Conservation (phyloP, 768 basidiomycete species). For the Omphalotus guepiniiformis region DNA sequence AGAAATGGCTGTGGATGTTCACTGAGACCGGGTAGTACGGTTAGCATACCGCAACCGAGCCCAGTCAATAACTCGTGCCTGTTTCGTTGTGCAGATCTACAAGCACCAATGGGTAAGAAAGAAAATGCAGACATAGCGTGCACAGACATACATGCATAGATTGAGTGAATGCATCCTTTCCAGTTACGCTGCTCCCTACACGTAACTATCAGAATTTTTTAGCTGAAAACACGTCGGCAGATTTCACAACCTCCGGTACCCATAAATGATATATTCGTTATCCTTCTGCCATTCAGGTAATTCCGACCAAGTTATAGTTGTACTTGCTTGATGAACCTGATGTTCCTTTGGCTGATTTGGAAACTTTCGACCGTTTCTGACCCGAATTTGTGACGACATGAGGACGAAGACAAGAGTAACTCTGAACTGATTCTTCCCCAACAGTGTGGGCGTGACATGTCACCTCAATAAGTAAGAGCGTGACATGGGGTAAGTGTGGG, state of each 20-base stretch:
- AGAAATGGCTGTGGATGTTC: slow-evolving; percentile 82
- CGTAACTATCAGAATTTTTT: not conserved
- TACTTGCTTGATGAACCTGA: too few relatives aligned
- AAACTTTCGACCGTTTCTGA: too few relatives aligned
- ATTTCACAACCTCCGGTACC: slow-evolving; percentile 58
- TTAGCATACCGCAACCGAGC: not conserved
- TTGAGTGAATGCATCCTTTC: slow-evolving; percentile 56
- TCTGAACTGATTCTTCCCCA: too few relatives aligned
- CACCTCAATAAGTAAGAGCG: too few relatives aligned
- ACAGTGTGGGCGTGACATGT: too few relatives aligned
- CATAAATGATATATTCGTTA: slow-evolving; percentile 67
- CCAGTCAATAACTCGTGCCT: too few relatives aligned
- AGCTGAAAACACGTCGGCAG: too few relatives aligned
- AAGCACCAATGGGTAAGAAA: slow-evolving; percentile 12
- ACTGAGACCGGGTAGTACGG: slow-evolving; percentile 40
- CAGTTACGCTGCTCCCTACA: slow-evolving; percentile 56
- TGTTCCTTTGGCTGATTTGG: too few relatives aligned
- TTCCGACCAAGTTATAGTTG: slow-evolving; percentile 48
- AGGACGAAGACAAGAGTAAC: too few relatives aligned
- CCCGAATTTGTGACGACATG: too few relatives aligned
- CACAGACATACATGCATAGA: slow-evolving; percentile 57
- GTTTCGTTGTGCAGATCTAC: slow-evolving; percentile 79
- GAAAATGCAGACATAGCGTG: slow-evolving; percentile 9
- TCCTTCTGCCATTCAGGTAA: slow-evolving; percentile 68
- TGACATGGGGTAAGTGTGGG: too few relatives aligned